These are phyloP conservation scores for Alternaria brassicicola DNA, from an alignment of 2,329 filamentous ascomycete genomes.

Conservation along the genomic window DNA sequence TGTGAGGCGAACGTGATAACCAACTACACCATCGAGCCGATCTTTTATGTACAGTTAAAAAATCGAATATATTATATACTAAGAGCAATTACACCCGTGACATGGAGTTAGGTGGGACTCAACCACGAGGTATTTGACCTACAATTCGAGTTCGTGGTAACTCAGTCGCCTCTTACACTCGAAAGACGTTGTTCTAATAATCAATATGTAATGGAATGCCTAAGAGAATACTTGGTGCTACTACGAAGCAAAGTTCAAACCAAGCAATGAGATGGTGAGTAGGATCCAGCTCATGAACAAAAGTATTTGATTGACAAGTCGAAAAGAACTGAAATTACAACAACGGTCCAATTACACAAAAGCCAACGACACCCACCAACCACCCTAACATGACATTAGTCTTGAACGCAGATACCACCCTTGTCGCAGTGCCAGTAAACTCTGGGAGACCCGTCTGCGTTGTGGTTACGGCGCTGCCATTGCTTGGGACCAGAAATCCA, in stretches of 20 bases:
- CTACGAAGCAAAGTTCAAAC: too few species aligned
- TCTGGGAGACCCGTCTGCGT: background rate
- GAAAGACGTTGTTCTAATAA: background rate
- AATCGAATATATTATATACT: background rate
- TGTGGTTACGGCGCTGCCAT: background rate
- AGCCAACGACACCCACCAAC: background rate
- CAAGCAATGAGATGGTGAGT: background rate
- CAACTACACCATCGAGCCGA: conserved; percentile 35
- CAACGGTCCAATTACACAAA: background rate
- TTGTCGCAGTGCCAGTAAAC: conserved; percentile 5
- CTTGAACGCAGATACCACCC: background rate
- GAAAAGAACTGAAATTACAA: background rate
- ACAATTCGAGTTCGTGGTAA: background rate
- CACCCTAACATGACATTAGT: background rate
- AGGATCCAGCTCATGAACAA: background rate
- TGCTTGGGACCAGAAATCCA: conserved; percentile 7
- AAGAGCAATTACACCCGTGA: too few species aligned
- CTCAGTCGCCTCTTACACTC: background rate
- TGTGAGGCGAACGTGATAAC: conserved; percentile 40
- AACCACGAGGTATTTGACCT: too few species aligned
- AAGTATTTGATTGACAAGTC: background rate
- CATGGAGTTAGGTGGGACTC: too few species aligned
- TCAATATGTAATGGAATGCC: too few species aligned
- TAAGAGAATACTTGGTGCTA: too few species aligned
- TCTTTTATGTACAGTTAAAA: background rate